Evolutionary conservation across 2,329 filamentous ascomycete species (phyloP).

Genomic region (Apiospora malaysiana): DNA sequence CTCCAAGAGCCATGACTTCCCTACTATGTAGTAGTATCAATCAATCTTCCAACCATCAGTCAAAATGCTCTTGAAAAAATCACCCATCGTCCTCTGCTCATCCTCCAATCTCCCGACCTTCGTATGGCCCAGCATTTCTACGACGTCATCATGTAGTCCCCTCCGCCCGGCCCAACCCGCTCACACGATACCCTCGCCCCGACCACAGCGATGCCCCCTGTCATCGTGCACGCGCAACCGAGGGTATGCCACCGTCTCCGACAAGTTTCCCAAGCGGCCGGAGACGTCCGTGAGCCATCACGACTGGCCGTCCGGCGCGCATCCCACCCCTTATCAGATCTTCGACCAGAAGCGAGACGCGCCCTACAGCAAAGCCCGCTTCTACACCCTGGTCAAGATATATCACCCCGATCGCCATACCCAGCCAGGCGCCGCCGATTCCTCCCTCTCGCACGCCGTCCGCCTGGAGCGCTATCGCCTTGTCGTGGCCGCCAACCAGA

Average conservation of each 20-base stretch:
- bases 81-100: slow-evolving; percentile 36
- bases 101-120: slow-evolving; percentile 30
- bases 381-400: slow-evolving; percentile 90
- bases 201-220: background rate
- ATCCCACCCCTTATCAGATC: slow-evolving; percentile 90
- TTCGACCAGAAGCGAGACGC: slow-evolving; percentile 64
- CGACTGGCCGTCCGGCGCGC: slow-evolving; percentile 52
- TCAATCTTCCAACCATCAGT: slow-evolving; percentile 27
- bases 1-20: slow-evolving; percentile 28
- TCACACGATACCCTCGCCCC: background rate
- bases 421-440: slow-evolving; percentile 73
- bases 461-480: slow-evolving; percentile 76
- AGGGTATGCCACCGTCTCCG: slow-evolving; percentile 36
- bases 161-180: background rate
- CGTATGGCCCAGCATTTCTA: slow-evolving; percentile 29
- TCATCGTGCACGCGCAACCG: slow-evolving; percentile 15
- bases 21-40: slow-evolving; percentile 27
- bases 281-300: slow-evolving; percentile 26
- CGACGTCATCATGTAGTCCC: slow-evolving; percentile 34
- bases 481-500: slow-evolving; percentile 83
- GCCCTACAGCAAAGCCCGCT: slow-evolving; percentile 81
- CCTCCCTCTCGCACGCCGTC: slow-evolving; percentile 75
- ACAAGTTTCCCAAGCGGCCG: slow-evolving; percentile 29
- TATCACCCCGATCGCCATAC: slow-evolving; percentile 85
- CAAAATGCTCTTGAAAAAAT: slow-evolving; percentile 39